These are phyloP conservation scores for Prunus salicina DNA, from an alignment of 306 rosid genomes.

Conservation along the genomic window DNA sequence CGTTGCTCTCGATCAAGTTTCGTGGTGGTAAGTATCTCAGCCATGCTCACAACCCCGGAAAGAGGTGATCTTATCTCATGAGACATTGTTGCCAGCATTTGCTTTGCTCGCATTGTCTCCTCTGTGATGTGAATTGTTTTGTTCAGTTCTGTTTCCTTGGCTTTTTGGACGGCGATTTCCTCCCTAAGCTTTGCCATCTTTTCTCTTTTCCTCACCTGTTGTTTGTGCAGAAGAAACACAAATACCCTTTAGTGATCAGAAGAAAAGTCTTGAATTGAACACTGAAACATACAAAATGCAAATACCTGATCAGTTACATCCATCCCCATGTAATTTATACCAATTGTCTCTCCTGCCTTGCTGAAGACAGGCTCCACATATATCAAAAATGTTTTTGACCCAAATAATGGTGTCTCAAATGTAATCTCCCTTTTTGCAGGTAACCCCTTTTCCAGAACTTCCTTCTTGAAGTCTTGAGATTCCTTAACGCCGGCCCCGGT, in stretches of 20 bases:
- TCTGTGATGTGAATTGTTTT: constrained; percentile 96
- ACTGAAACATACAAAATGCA: not conserved
- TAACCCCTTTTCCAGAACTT: constrained; percentile 79
- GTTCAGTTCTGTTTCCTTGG: constrained; percentile 88
- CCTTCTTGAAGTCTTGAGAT: constrained; percentile 86
- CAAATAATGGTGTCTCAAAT: constrained; percentile 81
- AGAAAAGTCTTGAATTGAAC: constrained; percentile 15
- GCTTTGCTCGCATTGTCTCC: constrained; percentile 99
- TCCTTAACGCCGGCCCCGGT: constrained; percentile 82
- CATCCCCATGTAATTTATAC: constrained; percentile 96
- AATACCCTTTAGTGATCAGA: not conserved
- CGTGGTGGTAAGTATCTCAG: constrained; percentile 82
- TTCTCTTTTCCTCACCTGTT: constrained; percentile 84
- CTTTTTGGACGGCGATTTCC: constrained; percentile 91
- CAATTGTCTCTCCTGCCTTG: constrained; percentile 88
- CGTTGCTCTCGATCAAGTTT: constrained; percentile 78
- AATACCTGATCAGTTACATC: constrained; percentile 91
- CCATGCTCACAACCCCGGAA: constrained; percentile 93
- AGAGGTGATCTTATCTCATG: constrained; percentile 95
- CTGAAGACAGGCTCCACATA: constrained; percentile 90
- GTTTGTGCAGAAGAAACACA: constrained; percentile 17
- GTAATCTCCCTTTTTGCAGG: constrained; percentile 94
- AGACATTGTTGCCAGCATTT: constrained; percentile 97
- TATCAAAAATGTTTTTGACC: constrained; percentile 82
- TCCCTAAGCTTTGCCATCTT: constrained; percentile 86